Base-by-base conservation (phyloP, 1,139 yeast genomes). In the Protomyces inouyei region DNA sequence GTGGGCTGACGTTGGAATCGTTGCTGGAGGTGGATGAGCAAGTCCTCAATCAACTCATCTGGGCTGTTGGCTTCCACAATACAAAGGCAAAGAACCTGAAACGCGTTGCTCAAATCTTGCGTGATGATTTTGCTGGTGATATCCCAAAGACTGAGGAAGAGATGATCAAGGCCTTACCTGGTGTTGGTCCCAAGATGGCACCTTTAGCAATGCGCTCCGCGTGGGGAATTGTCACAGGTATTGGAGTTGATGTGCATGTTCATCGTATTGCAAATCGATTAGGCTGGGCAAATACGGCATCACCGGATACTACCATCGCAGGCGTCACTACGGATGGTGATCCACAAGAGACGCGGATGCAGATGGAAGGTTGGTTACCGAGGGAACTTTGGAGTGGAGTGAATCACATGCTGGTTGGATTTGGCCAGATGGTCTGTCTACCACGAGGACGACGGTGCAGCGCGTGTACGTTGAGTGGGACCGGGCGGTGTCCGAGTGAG, bases 111-210 rank as follows among this genome's bases (percentile, higher is more conserved):
- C 77, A 76, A 59, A 77, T 87, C 3, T 70, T 92, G 3, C 71
- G 74, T 3, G 81, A 80, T 2, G 71, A 81, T 18, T 84, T 80
- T 72, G 76, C 78, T 21, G 85, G 85, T 8, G 97, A 91, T 71
- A 81, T 92, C 1, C 78, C 78, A 0, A 76, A 81, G 16, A 84
- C 85, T 0, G 81, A 90, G 12, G 84, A 82, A 9, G 66, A 51
- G 37, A 92, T 86, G 1, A 79, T 91, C 65, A 43, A 43, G 25
- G 80, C 83, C 2, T 76, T 92, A 45, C 97, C 97, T 0, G 98
- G 98, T 0, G 96, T 92, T 1, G 98, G 98, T 0, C 97, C 97
- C 10, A 92, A 92, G 73, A 92, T 92, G 98, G 96, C 96, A 0
- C 87, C 83, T 73, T 76, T 92, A 43, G 79, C 92, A 2, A 77